Evolutionary conservation across 2,329 filamentous ascomycete species (phyloP).

Genomic region (Sporothrix variecibatus): DNA sequence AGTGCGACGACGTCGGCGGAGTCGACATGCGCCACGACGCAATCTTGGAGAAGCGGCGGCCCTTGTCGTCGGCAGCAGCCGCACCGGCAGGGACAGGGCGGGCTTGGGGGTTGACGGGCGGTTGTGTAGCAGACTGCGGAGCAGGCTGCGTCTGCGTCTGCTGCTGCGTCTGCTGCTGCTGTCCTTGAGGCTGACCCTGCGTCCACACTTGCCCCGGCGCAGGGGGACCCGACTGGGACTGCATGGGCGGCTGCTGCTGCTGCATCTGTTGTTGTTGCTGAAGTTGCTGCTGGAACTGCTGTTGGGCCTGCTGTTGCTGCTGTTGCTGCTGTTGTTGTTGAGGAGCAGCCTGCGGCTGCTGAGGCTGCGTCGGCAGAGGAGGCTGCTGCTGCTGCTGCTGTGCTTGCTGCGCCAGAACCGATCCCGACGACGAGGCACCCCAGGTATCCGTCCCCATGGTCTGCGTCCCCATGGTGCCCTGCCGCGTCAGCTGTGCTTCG

Average conservation of each 20-base stretch:
- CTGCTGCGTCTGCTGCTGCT: background rate
- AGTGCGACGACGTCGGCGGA: conserved; percentile 27
- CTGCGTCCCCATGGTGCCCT: background rate
- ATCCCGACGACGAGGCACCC: conserved; percentile 2
- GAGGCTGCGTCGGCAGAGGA: background rate
- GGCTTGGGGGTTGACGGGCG: background rate
- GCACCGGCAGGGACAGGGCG: background rate
- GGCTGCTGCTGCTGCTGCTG: conserved; percentile 15
- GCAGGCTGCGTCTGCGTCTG: background rate
- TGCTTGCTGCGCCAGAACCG: background rate
- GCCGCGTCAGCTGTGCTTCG: conserved; percentile 17
- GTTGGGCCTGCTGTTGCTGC: background rate
- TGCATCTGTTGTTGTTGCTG: too few relatives aligned
- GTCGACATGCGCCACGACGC: conserved; percentile 29
- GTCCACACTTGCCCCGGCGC: too few relatives aligned
- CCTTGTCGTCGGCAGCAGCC: conserved; percentile 24
- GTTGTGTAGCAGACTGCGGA: too few relatives aligned
- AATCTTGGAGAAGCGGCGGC: conserved; percentile 26
- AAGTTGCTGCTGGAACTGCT: background rate
- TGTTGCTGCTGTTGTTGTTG: background rate
- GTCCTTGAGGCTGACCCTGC: background rate
- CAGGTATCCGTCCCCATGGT: background rate
- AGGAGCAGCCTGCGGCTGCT: background rate
- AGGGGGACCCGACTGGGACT: too few relatives aligned
- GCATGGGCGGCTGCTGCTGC: too few relatives aligned